Conservation (phyloP, 2,329 filamentous ascomycete species). For the Fusarium sp. region DNA sequence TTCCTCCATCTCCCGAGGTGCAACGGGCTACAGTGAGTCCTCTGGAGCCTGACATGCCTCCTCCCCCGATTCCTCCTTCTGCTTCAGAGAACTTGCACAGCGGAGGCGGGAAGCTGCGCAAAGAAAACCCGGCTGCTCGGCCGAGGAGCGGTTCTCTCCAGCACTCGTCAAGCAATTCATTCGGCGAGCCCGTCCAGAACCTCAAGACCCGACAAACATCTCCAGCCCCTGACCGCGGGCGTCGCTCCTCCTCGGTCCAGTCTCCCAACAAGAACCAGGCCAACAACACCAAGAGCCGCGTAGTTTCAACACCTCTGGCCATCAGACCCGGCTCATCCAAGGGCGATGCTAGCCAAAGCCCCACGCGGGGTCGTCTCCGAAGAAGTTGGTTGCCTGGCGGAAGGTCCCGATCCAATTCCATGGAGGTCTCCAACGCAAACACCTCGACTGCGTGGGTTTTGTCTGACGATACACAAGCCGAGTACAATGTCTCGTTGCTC, state of each 20-base stretch:
- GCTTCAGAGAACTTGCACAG: slow-evolving; percentile 32
- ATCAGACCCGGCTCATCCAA: slow-evolving; percentile 42
- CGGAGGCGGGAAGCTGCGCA: slow-evolving; percentile 48
- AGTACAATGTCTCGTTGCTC: slow-evolving; percentile 67
- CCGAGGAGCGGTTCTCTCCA: slow-evolving; percentile 51
- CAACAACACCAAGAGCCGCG: slow-evolving; percentile 47
- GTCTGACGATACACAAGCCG: slow-evolving; percentile 60
- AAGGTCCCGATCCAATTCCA: slow-evolving; percentile 63
- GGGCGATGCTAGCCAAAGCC: slow-evolving; percentile 56
- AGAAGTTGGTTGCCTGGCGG: slow-evolving; percentile 66
- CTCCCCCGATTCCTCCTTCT: slow-evolving; percentile 24
- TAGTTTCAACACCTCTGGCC: slow-evolving; percentile 49
- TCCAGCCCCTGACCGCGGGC: slow-evolving; percentile 54
- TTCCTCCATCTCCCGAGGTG: slow-evolving; percentile 47
- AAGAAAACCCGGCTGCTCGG: slow-evolving; percentile 45
- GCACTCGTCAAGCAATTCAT: slow-evolving; percentile 31
- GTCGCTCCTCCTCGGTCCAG: slow-evolving; percentile 62
- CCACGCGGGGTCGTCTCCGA: slow-evolving; percentile 58
- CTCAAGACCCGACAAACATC: slow-evolving; percentile 47
- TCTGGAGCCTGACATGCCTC: slow-evolving; percentile 35
- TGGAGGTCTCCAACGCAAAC: slow-evolving; percentile 43
- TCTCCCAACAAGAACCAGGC: slow-evolving; percentile 45
- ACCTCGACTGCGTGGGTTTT: slow-evolving; percentile 64
- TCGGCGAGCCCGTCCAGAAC: slow-evolving; percentile 30
- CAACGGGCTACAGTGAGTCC: slow-evolving; percentile 40